Percentiles rank a stretch among this genome's conserved stretches.
phyloP scores from a whole-genome alignment of 345 rosid species.

The Gossypium australe region DNA sequence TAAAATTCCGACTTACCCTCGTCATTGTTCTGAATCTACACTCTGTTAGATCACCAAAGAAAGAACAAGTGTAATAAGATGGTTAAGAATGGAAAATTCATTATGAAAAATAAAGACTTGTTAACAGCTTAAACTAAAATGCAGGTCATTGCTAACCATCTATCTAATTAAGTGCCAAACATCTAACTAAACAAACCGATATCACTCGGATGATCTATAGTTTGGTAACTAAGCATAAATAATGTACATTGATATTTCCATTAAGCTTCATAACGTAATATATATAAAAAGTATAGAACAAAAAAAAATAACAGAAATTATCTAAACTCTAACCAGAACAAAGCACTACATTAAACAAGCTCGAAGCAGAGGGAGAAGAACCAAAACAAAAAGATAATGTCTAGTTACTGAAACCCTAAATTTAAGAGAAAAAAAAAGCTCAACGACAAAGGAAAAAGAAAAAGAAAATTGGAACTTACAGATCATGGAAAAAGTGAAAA shows the following conservation, averaged over 20 bases:
- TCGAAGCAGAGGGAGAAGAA: neutral
- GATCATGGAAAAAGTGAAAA: neutral
- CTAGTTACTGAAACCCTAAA: neutral
- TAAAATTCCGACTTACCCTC: constrained; percentile 61
- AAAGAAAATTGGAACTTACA: constrained; percentile 9
- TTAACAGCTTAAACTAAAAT: constrained; percentile 17
- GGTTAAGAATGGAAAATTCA: constrained; percentile 1
- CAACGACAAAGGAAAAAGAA: neutral
- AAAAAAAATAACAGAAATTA: neutral
- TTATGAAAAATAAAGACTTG: neutral
- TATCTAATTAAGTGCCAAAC: neutral
- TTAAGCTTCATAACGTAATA: neutral
- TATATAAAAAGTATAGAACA: neutral
- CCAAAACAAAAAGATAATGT: neutral
- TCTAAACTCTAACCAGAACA: neutral
- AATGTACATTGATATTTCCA: neutral
- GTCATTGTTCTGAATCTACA: constrained; percentile 43
- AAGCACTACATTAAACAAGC: neutral
- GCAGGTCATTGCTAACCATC: constrained; percentile 15
- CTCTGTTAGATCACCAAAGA: constrained; percentile 20
- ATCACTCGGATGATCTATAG: neutral
- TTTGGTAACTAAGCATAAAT: neutral
- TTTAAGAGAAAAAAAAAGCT: neutral
- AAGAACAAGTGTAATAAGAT: neutral
- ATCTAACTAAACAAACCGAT: neutral